phyloP scores from a whole-genome alignment of 495 filamentous ascomycete species.

The Platismatia glauca region DNA sequence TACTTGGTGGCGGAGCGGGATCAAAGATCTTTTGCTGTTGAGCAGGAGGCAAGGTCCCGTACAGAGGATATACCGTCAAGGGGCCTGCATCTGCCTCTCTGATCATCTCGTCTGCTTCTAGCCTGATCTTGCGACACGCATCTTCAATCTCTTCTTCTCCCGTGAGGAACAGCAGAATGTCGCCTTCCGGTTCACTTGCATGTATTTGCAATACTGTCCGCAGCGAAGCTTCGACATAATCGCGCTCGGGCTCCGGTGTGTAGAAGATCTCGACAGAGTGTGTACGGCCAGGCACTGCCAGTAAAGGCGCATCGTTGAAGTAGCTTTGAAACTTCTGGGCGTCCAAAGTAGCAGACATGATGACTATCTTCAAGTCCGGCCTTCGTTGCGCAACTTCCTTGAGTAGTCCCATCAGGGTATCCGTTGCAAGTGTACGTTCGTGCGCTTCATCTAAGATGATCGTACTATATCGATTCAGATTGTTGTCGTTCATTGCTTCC shows the following conservation, averaged over 20 bases:
- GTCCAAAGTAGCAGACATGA: constrained; percentile 97
- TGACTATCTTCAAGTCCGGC: constrained; percentile 87
- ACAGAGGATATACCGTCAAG: constrained; percentile 83
- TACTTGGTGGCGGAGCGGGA: constrained; percentile 63
- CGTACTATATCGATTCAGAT: constrained; percentile 84
- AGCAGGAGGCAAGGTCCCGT: constrained; percentile 81
- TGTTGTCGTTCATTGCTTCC: constrained; percentile 95
- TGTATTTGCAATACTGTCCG: constrained; percentile 96
- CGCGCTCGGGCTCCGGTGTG: constrained; percentile 89
- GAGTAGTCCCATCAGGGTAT: constrained; percentile 90
- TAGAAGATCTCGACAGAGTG: constrained; percentile 98
- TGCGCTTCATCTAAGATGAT: constrained; percentile 99
- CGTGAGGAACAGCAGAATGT: constrained; percentile 92
- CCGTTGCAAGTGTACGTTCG: constrained; percentile 89
- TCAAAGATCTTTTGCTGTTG: constrained; percentile 97
- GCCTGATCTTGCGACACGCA: constrained; percentile 76
- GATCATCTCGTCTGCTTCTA: constrained; percentile 86
- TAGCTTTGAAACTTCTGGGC: constrained; percentile 98
- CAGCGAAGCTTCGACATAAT: constrained; percentile 93
- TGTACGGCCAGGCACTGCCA: constrained; percentile 91
- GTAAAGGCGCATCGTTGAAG: constrained; percentile 85
- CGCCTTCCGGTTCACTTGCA: constrained; percentile 81
- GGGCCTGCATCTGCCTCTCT: constrained; percentile 86
- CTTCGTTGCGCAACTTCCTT: constrained; percentile 74
- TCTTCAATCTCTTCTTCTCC: constrained; percentile 99